These are phyloP conservation scores for Penicillium waksmanii DNA, from an alignment of 495 filamentous ascomycete genomes.

Conservation along the genomic window DNA sequence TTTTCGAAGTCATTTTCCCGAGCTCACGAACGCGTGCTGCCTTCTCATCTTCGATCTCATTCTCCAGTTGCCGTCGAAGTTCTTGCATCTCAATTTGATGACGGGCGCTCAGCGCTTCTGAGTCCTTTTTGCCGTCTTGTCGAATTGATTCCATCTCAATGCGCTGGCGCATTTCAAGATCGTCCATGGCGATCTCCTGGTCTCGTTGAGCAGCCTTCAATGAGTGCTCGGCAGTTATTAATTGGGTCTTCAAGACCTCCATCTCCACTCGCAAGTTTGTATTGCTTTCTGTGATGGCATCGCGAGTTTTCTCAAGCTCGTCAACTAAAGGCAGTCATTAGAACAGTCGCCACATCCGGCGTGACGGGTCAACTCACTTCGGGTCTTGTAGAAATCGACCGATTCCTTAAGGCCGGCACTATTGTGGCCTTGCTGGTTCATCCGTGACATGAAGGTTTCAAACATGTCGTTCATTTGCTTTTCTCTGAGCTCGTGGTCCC, in stretches of 20 bases:
- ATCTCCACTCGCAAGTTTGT: conserved; percentile 60
- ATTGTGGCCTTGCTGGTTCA: conserved; percentile 63
- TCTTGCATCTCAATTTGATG: conserved; percentile 56
- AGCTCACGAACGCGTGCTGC: conserved; percentile 63
- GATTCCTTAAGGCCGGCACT: conserved; percentile 68
- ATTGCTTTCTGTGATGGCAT: conserved; percentile 60
- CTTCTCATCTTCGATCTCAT: conserved; percentile 69
- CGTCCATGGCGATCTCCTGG: conserved; percentile 62
- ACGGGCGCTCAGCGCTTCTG: conserved; percentile 40
- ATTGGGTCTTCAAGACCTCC: conserved; percentile 55
- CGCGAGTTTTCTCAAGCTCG: conserved; percentile 65
- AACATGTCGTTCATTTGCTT: conserved; percentile 68
- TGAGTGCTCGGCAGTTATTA: conserved; percentile 44
- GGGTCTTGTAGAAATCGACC: conserved; percentile 68
- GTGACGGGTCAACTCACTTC: conserved; percentile 57
- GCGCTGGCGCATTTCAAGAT: conserved; percentile 53
- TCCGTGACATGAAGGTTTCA: conserved; percentile 59
- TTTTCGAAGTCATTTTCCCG: conserved; percentile 62
- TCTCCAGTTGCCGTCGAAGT: conserved; percentile 50
- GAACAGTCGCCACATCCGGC: neutral
- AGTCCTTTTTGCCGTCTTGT: conserved; percentile 45
- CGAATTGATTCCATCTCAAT: conserved; percentile 49
- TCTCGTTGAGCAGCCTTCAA: conserved; percentile 56
- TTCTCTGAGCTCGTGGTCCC: conserved; percentile 70
- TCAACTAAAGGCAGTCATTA: conserved; percentile 52